A percentile compares a stretch with the other conserved stretches of the same genome.
These are phyloP conservation scores for Albugo laibachii DNA, from an alignment of 352 stramenopile genomes.

Conservation along the genomic window DNA sequence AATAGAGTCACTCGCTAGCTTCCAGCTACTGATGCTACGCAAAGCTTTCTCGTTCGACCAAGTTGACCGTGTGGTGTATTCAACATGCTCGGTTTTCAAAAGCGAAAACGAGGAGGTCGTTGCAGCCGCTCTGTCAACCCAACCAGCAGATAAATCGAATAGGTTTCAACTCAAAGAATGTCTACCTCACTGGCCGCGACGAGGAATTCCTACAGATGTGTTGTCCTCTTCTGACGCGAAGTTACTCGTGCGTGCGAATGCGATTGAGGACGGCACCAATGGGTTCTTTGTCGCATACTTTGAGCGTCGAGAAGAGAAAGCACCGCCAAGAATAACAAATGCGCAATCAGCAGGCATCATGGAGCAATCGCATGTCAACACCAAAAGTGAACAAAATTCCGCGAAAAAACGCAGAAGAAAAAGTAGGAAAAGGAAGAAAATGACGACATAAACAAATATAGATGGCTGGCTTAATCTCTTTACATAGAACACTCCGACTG, in stretches of 20 bases:
- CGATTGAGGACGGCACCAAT: conserved; percentile 86
- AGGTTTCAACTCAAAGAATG: conserved; percentile 46
- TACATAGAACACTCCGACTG: too few relatives aligned
- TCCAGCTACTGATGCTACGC: conserved; percentile 85
- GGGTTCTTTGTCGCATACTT: conserved; percentile 97
- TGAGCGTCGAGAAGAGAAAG: conserved; percentile 22
- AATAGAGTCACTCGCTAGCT: conserved; percentile 84
- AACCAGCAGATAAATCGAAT: conserved; percentile 20
- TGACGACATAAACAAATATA: neutral
- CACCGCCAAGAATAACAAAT: too few relatives aligned
- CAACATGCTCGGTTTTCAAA: conserved; percentile 91
- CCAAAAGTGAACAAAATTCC: neutral
- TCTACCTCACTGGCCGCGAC: conserved; percentile 49
- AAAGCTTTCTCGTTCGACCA: conserved; percentile 90
- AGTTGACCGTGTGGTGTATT: conserved; percentile 90
- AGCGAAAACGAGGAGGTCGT: conserved; percentile 94
- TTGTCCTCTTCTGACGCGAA: conserved; percentile 39
- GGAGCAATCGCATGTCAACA: too few relatives aligned
- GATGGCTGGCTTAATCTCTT: too few relatives aligned
- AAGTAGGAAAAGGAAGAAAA: conserved; percentile 1
- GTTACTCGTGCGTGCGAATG: conserved; percentile 82
- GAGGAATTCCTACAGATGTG: conserved; percentile 33
- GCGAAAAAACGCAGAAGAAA: neutral
- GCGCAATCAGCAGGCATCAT: too few relatives aligned
- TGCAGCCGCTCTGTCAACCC: conserved; percentile 49